phyloP scores from a whole-genome alignment of 257 asterid species.

The Penstemon barbatus region DNA sequence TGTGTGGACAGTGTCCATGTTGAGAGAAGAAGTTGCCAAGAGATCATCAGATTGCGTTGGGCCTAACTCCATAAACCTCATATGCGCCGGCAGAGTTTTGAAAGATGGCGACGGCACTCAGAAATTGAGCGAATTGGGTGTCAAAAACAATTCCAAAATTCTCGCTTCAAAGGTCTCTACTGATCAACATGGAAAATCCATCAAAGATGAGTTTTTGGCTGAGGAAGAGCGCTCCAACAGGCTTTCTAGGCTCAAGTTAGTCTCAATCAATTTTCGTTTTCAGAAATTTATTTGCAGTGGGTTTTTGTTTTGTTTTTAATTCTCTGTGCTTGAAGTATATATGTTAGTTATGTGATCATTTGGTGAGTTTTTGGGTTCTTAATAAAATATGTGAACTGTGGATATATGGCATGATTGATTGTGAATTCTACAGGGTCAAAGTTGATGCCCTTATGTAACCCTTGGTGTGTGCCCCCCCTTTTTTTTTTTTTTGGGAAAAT shows the following conservation, averaged over 20 bases:
- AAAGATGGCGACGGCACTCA: constrained; percentile 65
- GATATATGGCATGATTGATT: constrained; percentile 13
- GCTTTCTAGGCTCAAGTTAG: constrained; percentile 75
- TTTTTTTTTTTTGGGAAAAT: background rate
- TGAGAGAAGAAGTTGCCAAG: constrained; percentile 67
- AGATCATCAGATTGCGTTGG: constrained; percentile 65
- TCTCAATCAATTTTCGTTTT: constrained; percentile 1
- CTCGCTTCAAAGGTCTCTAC: constrained; percentile 65
- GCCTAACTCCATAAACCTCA: constrained; percentile 59
- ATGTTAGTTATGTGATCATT: background rate
- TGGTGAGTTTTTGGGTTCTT: background rate
- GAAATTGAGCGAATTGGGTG: constrained; percentile 72
- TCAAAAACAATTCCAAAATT: constrained; percentile 70
- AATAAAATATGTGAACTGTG: constrained; percentile 3
- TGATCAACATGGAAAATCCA: constrained; percentile 61
- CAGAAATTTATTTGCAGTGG: constrained; percentile 15
- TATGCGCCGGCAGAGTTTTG: constrained; percentile 66
- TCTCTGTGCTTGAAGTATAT: background rate
- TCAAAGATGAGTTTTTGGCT: constrained; percentile 66
- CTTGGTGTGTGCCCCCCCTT: background rate
- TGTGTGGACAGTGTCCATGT: constrained; percentile 74
- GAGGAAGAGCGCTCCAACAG: constrained; percentile 82
- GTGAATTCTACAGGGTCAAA: background rate
- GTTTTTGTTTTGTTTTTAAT: background rate
- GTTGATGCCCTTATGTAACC: background rate